A percentile compares a stretch with the other conserved stretches of the same genome.
These are phyloP conservation scores for Penicillium italicum DNA, from an alignment of 2,329 filamentous ascomycete genomes.

Conservation along the genomic window DNA sequence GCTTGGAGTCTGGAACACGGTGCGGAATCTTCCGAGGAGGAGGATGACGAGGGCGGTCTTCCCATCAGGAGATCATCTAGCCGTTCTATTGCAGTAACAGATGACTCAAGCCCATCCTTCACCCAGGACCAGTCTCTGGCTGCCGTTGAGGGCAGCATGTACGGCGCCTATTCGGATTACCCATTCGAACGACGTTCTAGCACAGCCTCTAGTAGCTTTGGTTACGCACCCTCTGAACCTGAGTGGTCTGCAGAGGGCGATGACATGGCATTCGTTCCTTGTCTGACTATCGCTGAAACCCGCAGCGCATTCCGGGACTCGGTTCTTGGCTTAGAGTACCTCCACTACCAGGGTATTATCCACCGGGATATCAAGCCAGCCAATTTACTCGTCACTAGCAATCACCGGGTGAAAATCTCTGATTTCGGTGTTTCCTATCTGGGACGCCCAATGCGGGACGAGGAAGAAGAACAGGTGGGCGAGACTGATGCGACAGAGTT, in stretches of 20 bases:
- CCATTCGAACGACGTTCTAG: constrained; percentile 71
- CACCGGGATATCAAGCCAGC: constrained; percentile 85
- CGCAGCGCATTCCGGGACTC: constrained; percentile 87
- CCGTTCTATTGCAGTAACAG: constrained; percentile 38
- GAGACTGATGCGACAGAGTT: constrained; percentile 83
- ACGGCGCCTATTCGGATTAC: constrained; percentile 64
- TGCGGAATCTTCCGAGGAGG: constrained; percentile 50
- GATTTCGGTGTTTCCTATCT: constrained; percentile 99
- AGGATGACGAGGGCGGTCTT: constrained; percentile 42
- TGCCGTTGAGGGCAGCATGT: constrained; percentile 75
- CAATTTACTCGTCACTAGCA: constrained; percentile 81
- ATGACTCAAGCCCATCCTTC: constrained; percentile 53
- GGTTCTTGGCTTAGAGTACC: constrained; percentile 85
- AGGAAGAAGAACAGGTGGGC: constrained; percentile 71
- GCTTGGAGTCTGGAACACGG: constrained; percentile 85
- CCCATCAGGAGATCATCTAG: constrained; percentile 33
- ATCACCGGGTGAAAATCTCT: constrained; percentile 91
- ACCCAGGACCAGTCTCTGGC: constrained; percentile 37
- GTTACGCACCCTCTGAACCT: constrained; percentile 43
- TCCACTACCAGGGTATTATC: constrained; percentile 82
- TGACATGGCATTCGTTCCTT: constrained; percentile 88
- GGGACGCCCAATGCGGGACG: constrained; percentile 78
- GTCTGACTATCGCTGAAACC: constrained; percentile 80
- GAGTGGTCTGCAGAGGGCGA: constrained; percentile 58
- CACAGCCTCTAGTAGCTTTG: constrained; percentile 64